Evolutionary conservation across 148 eudicot species (phyloP), one percentile per base, ranked within the genome.

Genomic region (Vaccinium vitisidaea): DNA sequence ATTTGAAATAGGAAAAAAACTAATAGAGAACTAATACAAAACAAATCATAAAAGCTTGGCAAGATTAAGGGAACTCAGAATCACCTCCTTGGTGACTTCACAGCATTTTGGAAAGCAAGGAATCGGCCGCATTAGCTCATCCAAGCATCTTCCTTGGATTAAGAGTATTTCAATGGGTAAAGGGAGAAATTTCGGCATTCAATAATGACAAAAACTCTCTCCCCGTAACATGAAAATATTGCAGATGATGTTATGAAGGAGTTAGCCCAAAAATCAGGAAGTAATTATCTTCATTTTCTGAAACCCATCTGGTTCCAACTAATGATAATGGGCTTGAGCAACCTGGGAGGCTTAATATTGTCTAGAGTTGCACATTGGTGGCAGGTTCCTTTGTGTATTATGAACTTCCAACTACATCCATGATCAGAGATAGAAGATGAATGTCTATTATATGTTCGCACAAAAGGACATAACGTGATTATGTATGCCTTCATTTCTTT

Each of bases 201-300:
- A 30, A 30, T 30, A 30, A 30, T 30, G 32, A 39, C 98, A 89
- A 97, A 95, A 46, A 93, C 93, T 82, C 93, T 97, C 88, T 97
- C 99, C 90, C 98, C 90, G 90, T 90, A 97, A 58, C 99, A 98
- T 97, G 91, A 85, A 84, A 59, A n/a, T 12, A 84, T 84, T 69
- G 61, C 59, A 52, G 25, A 36, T 50, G 32, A 79, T 11, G 43
- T 49, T 73, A 75, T 54, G 81, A 48, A 75, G 77, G 21, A 52
- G n/a, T 52, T 52, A 49, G 39, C 1, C n/a, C 39, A 71, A 54
- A 50, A 79, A 36, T n/a, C 16, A 54, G 14, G 67, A 23, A 61
- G 39, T 39, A 10, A 11, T 14, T 21, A 8, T 32, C 50, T 54
- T 54, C 13, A 36, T 83, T 67, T n/a, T 14, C 6, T 36, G 16